phyloP scores from a whole-genome alignment of 2,329 filamentous ascomycete species.

The Phoma sp. region DNA sequence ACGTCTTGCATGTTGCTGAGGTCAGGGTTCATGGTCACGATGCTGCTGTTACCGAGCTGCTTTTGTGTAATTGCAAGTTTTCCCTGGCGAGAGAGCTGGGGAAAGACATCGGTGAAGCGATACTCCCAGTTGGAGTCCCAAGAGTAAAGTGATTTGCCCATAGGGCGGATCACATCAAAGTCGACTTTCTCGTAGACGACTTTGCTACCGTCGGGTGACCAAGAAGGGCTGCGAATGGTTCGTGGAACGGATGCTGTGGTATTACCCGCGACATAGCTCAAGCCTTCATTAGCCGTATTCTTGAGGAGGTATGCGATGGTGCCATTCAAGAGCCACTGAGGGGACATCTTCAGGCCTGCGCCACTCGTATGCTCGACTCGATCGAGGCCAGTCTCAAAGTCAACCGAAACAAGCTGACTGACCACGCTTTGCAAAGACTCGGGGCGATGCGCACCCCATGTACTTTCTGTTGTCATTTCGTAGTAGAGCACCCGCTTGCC shows the following conservation, averaged over 20 bases:
- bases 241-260: neutral
- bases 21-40: slow-evolving; percentile 44
- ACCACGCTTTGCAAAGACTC: slow-evolving; percentile 29
- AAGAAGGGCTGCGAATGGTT: slow-evolving; percentile 30
- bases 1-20: slow-evolving; percentile 34
- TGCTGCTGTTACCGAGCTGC: slow-evolving; percentile 51
- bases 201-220: slow-evolving; percentile 48
- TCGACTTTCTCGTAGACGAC: slow-evolving; percentile 29
- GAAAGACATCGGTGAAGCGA: slow-evolving; percentile 55
- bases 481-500: slow-evolving; percentile 39
- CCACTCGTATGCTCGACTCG: slow-evolving; percentile 39
- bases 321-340: slow-evolving; percentile 21
- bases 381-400: slow-evolving; percentile 51
- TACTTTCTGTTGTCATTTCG: slow-evolving; percentile 50
- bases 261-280: slow-evolving; percentile 23
- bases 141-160: slow-evolving; percentile 50
- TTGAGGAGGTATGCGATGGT: slow-evolving; percentile 39
- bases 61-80: slow-evolving; percentile 50
- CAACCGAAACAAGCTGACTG: slow-evolving; percentile 48
- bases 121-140: slow-evolving; percentile 54
- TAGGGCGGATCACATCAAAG: slow-evolving; percentile 41
- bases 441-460: slow-evolving; percentile 49
- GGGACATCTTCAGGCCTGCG: slow-evolving; percentile 41
- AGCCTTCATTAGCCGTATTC: slow-evolving; percentile 33
- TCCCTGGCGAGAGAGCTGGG: slow-evolving; percentile 37